Percentiles rank a stretch among this genome's conserved stretches.
These are phyloP conservation scores for Heliamphora pulchella DNA, from an alignment of 179 eudicot genomes.

Conservation along the genomic window DNA sequence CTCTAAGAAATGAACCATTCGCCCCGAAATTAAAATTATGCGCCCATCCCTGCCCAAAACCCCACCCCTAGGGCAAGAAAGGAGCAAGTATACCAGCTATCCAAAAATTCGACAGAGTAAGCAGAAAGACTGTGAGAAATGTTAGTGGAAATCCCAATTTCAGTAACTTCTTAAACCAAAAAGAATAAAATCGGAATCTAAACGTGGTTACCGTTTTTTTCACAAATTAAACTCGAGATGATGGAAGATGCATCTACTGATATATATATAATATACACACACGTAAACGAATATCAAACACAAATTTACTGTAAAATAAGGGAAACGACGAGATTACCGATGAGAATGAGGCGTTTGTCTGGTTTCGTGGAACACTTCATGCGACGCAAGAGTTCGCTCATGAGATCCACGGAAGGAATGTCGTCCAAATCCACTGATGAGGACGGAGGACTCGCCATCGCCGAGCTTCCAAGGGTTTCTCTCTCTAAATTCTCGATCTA, in stretches of 20 bases:
- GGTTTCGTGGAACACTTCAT: constrained; percentile 83
- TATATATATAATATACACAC: background rate
- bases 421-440: constrained; percentile 56
- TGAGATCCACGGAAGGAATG: constrained; percentile 55
- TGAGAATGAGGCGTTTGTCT: constrained; percentile 85
- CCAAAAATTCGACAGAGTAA: background rate
- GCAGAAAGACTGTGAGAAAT: background rate
- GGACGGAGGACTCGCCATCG: constrained; percentile 20
- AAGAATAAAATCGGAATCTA: background rate
- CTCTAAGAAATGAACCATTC: too few species aligned
- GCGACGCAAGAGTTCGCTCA: constrained; percentile 89
- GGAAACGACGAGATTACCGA: constrained; percentile 27
- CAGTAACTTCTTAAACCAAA: background rate
- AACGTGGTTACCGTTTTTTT: background rate
- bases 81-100: background rate
- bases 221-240: background rate
- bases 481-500: background rate
- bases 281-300: background rate
- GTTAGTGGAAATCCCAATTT: background rate
- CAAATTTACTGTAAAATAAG: background rate
- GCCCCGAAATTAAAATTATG: too few species aligned
- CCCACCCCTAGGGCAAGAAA: background rate
- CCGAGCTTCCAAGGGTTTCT: background rate
- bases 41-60: background rate
- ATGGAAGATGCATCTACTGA: background rate